Evolutionary conservation across 768 basidiomycete species (phyloP), one percentile per base, ranked within the genome.

Genomic region (Leccinum imitatum): DNA sequence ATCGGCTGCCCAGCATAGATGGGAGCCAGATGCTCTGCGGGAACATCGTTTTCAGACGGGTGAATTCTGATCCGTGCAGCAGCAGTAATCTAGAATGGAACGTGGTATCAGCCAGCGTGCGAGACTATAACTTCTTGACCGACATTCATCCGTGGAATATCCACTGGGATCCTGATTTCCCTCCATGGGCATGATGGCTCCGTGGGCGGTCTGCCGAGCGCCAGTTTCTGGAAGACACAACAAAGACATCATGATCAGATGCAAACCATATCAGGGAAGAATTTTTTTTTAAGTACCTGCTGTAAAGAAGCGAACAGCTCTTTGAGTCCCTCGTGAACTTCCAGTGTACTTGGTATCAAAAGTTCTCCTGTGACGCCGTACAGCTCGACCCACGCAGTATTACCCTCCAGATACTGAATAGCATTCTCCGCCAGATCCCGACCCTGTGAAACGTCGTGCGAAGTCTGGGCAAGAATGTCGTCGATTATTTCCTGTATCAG

Each of bases 1-100:
- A 96, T 82, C 0, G 94, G 91, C 65, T 95, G 91, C 0, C 95
- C 95, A 23, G 95, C 93, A 67, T 92, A 95, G 64, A 90, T 75
- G 3, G 82, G 78, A 4, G 75, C 69, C 14, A 71, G 57, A 48
- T 72, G 69, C 33, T 67, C 67, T 39, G 67, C 62, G 23, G 57
- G 59, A 46, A 63, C 67, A 39, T 64, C 76, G 55, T 67, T 73
- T 59, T 76, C 63, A 54, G 80, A 80, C 4, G 83, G 68, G 17
- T 80, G 59, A 27, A 88, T 70, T 51, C 71, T 74, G 50, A 91
- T 76, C 44, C 77, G 75, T 6, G 82, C 83, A 30, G 86, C 82
- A 17, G 87, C 87, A 44, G 88, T 78, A 53, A 93, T 86, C 91
- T 92, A 46, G 58, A 59, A 59, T 63, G 46, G 59, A 58, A 50